A percentile compares a stretch with the other conserved stretches of the same genome.
Conservation (phyloP, 2,329 filamentous ascomycete species). For the Reticulascus tulasneorum region DNA sequence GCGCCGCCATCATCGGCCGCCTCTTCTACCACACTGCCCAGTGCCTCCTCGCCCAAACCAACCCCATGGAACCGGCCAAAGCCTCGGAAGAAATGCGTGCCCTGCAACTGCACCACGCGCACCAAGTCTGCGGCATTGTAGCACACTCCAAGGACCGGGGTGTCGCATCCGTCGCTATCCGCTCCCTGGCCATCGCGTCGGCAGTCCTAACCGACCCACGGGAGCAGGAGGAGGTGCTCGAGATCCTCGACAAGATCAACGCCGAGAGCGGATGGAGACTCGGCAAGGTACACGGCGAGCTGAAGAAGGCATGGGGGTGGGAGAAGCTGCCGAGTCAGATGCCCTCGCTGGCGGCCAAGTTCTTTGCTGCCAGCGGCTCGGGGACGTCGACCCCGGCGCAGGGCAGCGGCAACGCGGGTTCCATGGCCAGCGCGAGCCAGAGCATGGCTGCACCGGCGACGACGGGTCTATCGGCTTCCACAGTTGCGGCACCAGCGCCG, state of each 20-base stretch:
- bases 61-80: constrained; percentile 62
- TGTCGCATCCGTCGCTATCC: constrained; percentile 73
- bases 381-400: neutral
- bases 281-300: constrained; percentile 64
- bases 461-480: constrained; percentile 16
- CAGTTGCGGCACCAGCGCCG: too few relatives aligned
- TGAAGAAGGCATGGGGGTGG: constrained; percentile 79
- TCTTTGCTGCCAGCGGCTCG: constrained; percentile 4
- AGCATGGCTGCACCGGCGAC: constrained; percentile 25
- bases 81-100: constrained; percentile 63
- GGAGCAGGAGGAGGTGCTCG: constrained; percentile 78
- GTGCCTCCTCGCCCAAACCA: constrained; percentile 73
- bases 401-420: constrained; percentile 7
- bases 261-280: constrained; percentile 77
- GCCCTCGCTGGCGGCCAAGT: neutral
- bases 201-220: constrained; percentile 63
- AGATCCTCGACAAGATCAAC: constrained; percentile 71
- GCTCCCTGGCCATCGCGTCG: constrained; percentile 73
- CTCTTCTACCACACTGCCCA: constrained; percentile 88
- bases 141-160: constrained; percentile 79
- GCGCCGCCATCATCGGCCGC: constrained; percentile 74
- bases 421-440: constrained; percentile 15
- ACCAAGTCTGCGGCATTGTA: constrained; percentile 84
- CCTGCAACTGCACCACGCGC: constrained; percentile 69
- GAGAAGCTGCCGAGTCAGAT: constrained; percentile 23